Evolutionary conservation across 345 rosid genomes (phyloP), one percentile per base, ranked within the genome.

Genomic region (Aquilaria malaccensis): DNA sequence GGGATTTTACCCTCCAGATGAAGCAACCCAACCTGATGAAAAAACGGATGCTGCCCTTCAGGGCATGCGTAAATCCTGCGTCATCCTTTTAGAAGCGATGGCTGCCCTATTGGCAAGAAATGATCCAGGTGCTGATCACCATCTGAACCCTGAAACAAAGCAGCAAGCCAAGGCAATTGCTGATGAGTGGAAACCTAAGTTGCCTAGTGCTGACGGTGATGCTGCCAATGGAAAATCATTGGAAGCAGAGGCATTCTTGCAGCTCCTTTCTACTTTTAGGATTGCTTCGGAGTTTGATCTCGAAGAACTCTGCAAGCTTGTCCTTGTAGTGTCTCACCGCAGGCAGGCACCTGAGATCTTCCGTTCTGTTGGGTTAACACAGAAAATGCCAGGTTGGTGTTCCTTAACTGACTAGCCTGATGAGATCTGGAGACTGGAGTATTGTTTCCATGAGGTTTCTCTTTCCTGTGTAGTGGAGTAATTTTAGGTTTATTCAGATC

Each of bases 101-200:
- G 76, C 73, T 32, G 64, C 72, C 76, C 72, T 76, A 55, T 56
- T 84, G 76, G 83, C 73, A n/a, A 76, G 77, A 79, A 63, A 37
- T 62, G 85, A 78, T 72, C 72, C 74, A 52, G 80, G 74, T 79
- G 82, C 75, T 67, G 76, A 68, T 72, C 75, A 74, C 85, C 80
- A 72, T 74, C 62, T 74, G 77, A 78, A 74, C 78, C 79, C 77
- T 76, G 82, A 77, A 68, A 80, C 65, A 59, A 84, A 76, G 79
- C 80, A 67, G 80, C 80, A 72, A 77, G 90, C 90, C 72, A 84
- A 80, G 90, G 85, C 78, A 72, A 78, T 84, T 74, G 85, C 87
- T 56, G 76, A 76, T 72, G 73, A 76, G 73, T 84, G 90, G 90
- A 81, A 74, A 74, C 82, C 77, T 61, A 81, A 74, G 68, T 81